Evolutionary conservation across 1,284 basidiomycete genomes (phyloP).

Genomic region (Sporisorium graminicola): DNA sequence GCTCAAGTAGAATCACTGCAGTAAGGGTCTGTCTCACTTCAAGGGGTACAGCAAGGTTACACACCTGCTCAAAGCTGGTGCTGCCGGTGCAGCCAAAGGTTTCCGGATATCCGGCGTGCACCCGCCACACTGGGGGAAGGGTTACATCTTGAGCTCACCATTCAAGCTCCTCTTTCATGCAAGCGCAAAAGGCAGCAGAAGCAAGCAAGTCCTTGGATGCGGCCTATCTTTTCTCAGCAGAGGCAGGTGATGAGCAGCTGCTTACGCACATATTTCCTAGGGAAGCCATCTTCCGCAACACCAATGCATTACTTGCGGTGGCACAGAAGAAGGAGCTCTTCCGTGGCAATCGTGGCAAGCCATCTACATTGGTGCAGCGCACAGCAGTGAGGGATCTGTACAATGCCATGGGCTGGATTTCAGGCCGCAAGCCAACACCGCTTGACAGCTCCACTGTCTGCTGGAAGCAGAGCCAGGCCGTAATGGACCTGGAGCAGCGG

Average conservation of each 20-base stretch:
- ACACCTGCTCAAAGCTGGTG: conserved; percentile 13
- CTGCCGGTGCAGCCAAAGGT: conserved; percentile 8
- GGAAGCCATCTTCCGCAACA: background rate
- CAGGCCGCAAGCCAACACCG: background rate
- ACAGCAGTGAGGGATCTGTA: conserved; percentile 1
- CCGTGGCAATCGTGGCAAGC: background rate
- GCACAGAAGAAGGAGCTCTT: conserved; percentile 7
- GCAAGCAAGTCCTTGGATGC: conserved; percentile 6
- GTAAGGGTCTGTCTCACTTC: background rate
- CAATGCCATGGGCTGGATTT: conserved; percentile 12
- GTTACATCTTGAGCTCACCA: background rate
- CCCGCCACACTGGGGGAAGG: background rate
- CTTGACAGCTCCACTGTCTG: conserved; percentile 6
- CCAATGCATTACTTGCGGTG: background rate
- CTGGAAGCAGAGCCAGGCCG: background rate
- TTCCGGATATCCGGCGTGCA: too few species aligned
- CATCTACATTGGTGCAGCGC: conserved; percentile 4
- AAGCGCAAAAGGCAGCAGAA: conserved; percentile 1
- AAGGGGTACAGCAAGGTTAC: conserved; percentile 9
- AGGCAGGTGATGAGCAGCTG: conserved; percentile 8
- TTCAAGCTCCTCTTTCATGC: background rate
- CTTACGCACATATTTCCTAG: background rate
- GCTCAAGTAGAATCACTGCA: background rate
- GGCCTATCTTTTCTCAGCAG: background rate
- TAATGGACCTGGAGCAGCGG: background rate